phyloP scores from a whole-genome alignment of 805 yeast species.

The Spathaspora girioi region DNA sequence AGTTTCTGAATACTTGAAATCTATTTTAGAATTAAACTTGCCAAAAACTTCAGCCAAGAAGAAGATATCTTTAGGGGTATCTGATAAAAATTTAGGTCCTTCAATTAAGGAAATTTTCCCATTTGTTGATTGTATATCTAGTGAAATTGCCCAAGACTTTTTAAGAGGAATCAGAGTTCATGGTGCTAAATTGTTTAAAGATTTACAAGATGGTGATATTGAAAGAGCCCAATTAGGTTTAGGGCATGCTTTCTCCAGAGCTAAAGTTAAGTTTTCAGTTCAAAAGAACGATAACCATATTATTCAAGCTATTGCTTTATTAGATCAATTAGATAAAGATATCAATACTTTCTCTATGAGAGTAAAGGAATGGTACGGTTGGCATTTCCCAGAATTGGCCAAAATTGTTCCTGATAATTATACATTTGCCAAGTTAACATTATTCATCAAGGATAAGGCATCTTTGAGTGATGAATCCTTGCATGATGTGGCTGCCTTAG shows the following conservation, averaged over 20 bases:
- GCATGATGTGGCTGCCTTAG: conserved; percentile 88
- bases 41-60: conserved; percentile 73
- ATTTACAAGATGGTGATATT: conserved; percentile 89
- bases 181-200: conserved; percentile 84
- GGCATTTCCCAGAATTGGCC: conserved; percentile 98
- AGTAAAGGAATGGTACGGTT: conserved; percentile 97
- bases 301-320: conserved; percentile 95
- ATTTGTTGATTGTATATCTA: conserved; percentile 82
- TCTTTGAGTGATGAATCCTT: conserved; percentile 86
- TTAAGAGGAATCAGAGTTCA: conserved; percentile 92
- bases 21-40: conserved; percentile 83
- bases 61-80: conserved; percentile 77
- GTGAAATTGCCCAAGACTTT: conserved; percentile 91
- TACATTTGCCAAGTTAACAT: conserved; percentile 75
- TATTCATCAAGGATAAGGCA: conserved; percentile 83
- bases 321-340: conserved; percentile 97
- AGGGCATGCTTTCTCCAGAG: conserved; percentile 98
- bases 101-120: conserved; percentile 91
- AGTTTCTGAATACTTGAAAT: conserved; percentile 87
- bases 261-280: conserved; percentile 97
- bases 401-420: conserved; percentile 88
- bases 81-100: conserved; percentile 94
- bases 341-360: conserved; percentile 97
- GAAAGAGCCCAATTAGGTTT: conserved; percentile 98
- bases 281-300: conserved; percentile 99